Base-by-base conservation (phyloP, 305 asterid genomes). In the Solanum hybrid region DNA sequence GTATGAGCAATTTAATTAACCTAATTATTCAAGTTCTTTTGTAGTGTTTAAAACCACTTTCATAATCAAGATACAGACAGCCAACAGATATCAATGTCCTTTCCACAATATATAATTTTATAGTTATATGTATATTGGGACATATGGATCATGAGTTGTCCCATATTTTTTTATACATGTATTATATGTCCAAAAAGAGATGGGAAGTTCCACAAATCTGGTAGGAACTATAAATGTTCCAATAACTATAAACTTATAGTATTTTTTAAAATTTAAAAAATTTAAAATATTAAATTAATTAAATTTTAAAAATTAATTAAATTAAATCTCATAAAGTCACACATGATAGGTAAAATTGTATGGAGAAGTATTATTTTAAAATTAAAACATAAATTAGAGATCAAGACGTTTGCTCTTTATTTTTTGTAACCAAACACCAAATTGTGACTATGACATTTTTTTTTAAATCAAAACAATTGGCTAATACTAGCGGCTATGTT, bases 401-500 rank as follows among this genome's bases (percentile, higher is more conserved):
- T 91, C n/a, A 32, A 73, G 45, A 45, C 69, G 31, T 86, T 82
- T 90, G 77, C 15, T 69, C n/a, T 45, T 66, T 66, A 19, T 35
- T 87, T 66, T 14, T 84, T 90, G 38, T 82, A 37, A 56, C 24
- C 38, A 19, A 88, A 26, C 38, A 69, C 90, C 89, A 79, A 82
- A 84, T n/a, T 82, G 10, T 42, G 72, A 82, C 27, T 42, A 42
- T 4, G 86, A 80, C 86, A 64, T 19, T 42, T 45, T 22, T 11
- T 60, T 87, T 36, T 56, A 7, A 42, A 66, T 86, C 34, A 77
- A 91, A 94, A 87, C 97, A 80, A 90, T 36, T 91, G 95, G 94
- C 96, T 86, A 90, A 94, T 92, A 92, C 96, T 90, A 90, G 75
- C 89, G 92, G 96, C 95, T 91, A 89, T 75, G 90, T 90, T 88